Evolutionary conservation across 768 basidiomycete genomes (phyloP), one percentile per base, ranked within the genome.

Genomic region (Gyrodon lividus): DNA sequence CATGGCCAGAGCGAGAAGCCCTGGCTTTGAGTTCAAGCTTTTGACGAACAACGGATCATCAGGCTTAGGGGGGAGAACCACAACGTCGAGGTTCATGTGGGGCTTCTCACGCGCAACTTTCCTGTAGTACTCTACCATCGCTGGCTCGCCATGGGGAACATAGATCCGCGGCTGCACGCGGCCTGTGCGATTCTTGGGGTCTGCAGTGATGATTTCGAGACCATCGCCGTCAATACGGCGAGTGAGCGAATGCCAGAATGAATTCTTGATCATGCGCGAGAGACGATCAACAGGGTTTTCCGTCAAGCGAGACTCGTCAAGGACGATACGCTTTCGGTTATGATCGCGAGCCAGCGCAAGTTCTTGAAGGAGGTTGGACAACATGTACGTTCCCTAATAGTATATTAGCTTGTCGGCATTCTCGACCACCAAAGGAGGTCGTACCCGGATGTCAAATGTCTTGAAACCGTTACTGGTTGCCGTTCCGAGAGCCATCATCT

Each of bases 381-480:
- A 77, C 96, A 98, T 98, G 72, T 98, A 99, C n/a, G 89, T 98
- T 37, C 97, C 96, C 88, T 95, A 14, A 61, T 54, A 13, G 56
- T 22, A 45, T 46, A 23, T 56, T 46, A 58, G 51, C 31, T 50
- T 52, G 16, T 39, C 49, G 19, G 31, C 16, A 53, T 14, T 19
- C 39, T 17, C 28, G 24, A 51, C 22, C 13, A 37, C n/a, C 20
- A 41, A 35, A 43, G 35, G 31, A 51, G 8, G 2, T 68, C 81
- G 57, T 68, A 92, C 90, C 40, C 96, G 80, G 56, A 98, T 92
- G 71, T 99, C 96, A 68, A 97, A 97, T 3, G 87, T 87, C 75
- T 98, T 98, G 84, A 92, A 95, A 16, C 95, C 96, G 70, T 99
- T 99, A 70, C 91, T 93, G 4, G 93, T 93, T 8, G 93, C 96